These are phyloP conservation scores for Gossypium turneri DNA, from an alignment of 345 rosid species.

Conservation along the genomic window DNA sequence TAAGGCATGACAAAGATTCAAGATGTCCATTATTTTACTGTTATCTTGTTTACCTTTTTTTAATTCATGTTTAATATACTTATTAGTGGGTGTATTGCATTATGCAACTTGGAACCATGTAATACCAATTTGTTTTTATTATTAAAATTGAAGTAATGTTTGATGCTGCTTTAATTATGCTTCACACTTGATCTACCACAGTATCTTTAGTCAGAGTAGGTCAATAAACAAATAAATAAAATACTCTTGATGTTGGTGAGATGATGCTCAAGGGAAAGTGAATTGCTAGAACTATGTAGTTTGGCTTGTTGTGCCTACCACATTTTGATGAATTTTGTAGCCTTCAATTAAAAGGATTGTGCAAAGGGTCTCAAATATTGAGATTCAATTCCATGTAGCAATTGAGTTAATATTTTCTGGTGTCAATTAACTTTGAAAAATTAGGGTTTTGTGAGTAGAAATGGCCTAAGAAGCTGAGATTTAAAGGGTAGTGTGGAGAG, in stretches of 20 bases:
- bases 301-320: neutral
- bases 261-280: constrained; percentile 6
- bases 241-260: neutral
- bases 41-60: neutral
- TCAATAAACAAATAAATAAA: neutral
- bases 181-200: neutral
- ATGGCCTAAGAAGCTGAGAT: constrained; percentile 21
- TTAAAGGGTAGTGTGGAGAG: constrained; percentile 23
- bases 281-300: neutral
- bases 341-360: neutral
- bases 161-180: constrained; percentile 7
- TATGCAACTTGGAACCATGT: constrained; percentile 18
- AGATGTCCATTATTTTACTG: constrained; percentile 22
- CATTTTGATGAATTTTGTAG: neutral
- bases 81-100: constrained; percentile 18
- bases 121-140: neutral
- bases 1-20: constrained; percentile 32
- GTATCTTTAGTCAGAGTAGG: neutral
- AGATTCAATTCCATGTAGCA: neutral
- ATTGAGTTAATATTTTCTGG: neutral
- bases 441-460: constrained; percentile 12
- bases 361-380: neutral
- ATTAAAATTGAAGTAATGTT: neutral
- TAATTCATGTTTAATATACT: constrained; percentile 13
- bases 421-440: neutral